Base-by-base conservation (phyloP, 2,329 filamentous ascomycete genomes). In the Plectosphaerella sp. region DNA sequence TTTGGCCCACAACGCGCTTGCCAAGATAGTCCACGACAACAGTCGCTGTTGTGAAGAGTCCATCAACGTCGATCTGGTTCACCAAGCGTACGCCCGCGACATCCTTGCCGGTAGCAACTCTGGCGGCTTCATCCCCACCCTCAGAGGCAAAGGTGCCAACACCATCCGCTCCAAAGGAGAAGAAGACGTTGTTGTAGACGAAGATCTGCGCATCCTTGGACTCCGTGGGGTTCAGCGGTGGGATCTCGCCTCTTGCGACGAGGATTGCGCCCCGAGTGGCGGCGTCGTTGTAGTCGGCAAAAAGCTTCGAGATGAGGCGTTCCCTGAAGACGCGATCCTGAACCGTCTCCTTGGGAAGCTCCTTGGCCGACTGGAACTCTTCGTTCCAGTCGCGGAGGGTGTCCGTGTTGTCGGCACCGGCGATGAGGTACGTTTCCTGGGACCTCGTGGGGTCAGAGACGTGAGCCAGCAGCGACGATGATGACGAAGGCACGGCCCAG, bases 101-200 rank as follows among this genome's bases (percentile, higher is more conserved):
- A 64, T 99, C 94, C 74, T 99, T 99, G 58, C 92, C 93, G 5
- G 95, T 96, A 24, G 95, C 94, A 52, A 97, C 91, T 54, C 93
- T 85, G 14, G 94, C 94, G 58, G 94, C 94, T 73, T 99, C 94
- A 59, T 99, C 93, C 18, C 94, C 94, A 59, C 94, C 94, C 72
- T 99, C 94, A 3, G 88, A 92, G 11, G 91, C 92, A 69, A 99
- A 99, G 15, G 94, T 99, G 43, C 94, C 93, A 45, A 97, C 94
- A 49, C 94, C 95, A 68, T 99, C 94, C 45, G 94, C 93, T 57
- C 94, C 94, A 62, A 97, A 97, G 1, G 94, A 97, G 77, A 96
- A 99, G 77, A 99, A 99, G 60, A 99, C 91, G 72, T 99, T 99
- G 78, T 97, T 97, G 77, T 97, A 97, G 22, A 99, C 93, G 64